phyloP scores from a whole-genome alignment of 192 early-diverging fungal species.

The Coemansia biformis region DNA sequence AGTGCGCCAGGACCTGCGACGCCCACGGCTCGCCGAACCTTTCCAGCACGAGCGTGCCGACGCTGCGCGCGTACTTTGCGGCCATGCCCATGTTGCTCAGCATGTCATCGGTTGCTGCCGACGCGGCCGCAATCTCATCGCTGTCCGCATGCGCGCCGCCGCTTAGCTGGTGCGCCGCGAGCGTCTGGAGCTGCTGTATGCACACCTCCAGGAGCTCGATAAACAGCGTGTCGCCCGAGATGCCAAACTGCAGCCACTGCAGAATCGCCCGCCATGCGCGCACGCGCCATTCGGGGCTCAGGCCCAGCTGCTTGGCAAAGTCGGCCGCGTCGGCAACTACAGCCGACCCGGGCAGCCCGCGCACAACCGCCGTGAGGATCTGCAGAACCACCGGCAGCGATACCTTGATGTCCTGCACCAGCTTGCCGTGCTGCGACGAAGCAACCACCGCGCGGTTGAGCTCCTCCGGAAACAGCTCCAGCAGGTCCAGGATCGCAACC shows the following conservation, averaged over 20 bases:
- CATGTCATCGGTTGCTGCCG: conserved; percentile 37
- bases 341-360: conserved; percentile 11
- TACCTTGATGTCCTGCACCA: conserved; percentile 25
- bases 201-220: conserved; percentile 32
- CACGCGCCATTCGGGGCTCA: conserved; percentile 16
- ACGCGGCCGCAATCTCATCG: conserved; percentile 31
- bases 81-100: conserved; percentile 32
- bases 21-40: conserved; percentile 29
- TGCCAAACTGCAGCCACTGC: conserved; percentile 46
- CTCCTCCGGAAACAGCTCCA: conserved; percentile 43
- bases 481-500: conserved; percentile 30
- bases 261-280: conserved; percentile 39
- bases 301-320: conserved; percentile 13
- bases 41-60: conserved; percentile 25
- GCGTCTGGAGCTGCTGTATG: conserved; percentile 22
- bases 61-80: conserved; percentile 18
- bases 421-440: conserved; percentile 9
- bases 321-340: not conserved
- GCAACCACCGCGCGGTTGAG: conserved; percentile 25
- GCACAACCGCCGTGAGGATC: conserved; percentile 22
- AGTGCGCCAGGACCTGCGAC: conserved; percentile 7
- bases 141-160: conserved; percentile 10
- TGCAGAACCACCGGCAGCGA: conserved; percentile 25
- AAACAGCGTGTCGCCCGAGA: conserved; percentile 24
- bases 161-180: conserved; percentile 18